Evolutionary conservation across 2,329 filamentous ascomycete species (phyloP).

Genomic region (Fusarium bulbicola): DNA sequence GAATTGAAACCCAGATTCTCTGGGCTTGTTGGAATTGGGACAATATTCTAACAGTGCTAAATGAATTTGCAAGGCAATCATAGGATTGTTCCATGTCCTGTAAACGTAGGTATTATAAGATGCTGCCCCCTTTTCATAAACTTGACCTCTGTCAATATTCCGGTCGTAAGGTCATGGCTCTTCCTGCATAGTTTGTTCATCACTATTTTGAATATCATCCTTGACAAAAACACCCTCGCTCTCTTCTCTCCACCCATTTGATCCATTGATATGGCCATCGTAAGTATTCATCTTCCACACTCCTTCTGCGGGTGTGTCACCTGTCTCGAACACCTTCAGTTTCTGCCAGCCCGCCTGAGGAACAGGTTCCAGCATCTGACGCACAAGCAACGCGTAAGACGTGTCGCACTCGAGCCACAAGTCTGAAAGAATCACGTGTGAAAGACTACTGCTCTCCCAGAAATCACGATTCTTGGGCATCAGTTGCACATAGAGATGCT

Average conservation of each 20-base stretch:
- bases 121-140: neutral
- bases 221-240: slow-evolving; percentile 57
- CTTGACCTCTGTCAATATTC: neutral
- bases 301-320: slow-evolving; percentile 56
- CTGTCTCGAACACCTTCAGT: slow-evolving; percentile 60
- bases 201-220: neutral
- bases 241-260: slow-evolving; percentile 54
- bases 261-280: slow-evolving; percentile 49
- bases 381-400: slow-evolving; percentile 58
- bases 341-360: slow-evolving; percentile 48
- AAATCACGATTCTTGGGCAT: slow-evolving; percentile 51
- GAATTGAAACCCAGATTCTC: neutral
- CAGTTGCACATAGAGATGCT: slow-evolving; percentile 64
- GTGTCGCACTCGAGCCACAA: slow-evolving; percentile 65
- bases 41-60: neutral
- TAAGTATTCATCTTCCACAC: slow-evolving; percentile 58
- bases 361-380: slow-evolving; percentile 47
- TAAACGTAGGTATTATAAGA: neutral
- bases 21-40: neutral
- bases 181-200: neutral
- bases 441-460: slow-evolving; percentile 48
- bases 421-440: slow-evolving; percentile 54
- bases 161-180: neutral
- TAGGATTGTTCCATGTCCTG: neutral
- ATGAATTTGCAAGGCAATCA: neutral